These are phyloP conservation scores for Macroventuria anomochaeta DNA, from an alignment of 2,329 filamentous ascomycete species.

Conservation along the genomic window DNA sequence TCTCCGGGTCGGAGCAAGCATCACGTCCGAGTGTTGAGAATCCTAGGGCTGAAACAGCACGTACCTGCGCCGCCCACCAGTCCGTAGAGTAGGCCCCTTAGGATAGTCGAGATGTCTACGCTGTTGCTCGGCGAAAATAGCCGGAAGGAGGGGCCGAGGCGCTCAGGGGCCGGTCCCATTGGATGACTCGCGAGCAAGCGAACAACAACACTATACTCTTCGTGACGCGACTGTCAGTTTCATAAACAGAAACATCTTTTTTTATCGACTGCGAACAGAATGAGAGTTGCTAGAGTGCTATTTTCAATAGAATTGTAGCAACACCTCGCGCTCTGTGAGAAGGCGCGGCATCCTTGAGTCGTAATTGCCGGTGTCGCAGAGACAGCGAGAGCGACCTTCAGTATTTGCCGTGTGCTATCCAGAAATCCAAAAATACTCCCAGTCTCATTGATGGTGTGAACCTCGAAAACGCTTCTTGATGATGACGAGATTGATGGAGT, in stretches of 20 bases:
- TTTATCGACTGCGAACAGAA: conserved; percentile 20
- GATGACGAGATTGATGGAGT: conserved; percentile 8
- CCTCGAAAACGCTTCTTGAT: neutral
- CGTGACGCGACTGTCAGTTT: conserved; percentile 27
- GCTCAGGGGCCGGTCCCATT: conserved; percentile 23
- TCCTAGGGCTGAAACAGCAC: conserved; percentile 37
- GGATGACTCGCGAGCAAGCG: conserved; percentile 17
- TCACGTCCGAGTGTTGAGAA: conserved; percentile 33
- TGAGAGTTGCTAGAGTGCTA: conserved; percentile 6
- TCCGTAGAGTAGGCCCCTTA: conserved; percentile 36
- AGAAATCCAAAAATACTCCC: conserved; percentile 2
- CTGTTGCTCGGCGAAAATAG: conserved; percentile 9
- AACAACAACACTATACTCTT: conserved; percentile 26
- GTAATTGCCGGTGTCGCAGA: conserved; percentile 1
- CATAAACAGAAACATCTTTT: conserved; percentile 20
- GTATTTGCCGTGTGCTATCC: neutral
- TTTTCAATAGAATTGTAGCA: conserved; percentile 1
- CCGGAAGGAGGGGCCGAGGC: conserved; percentile 42
- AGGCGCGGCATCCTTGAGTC: neutral
- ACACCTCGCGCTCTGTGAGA: neutral
- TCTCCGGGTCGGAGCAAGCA: conserved; percentile 38
- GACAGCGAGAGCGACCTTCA: conserved; percentile 2
- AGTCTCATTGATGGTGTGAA: neutral
- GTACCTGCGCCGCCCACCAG: conserved; percentile 33
- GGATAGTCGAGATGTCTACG: conserved; percentile 37